Percentiles rank a stretch among this genome's conserved stretches.
Evolutionary conservation across 1,284 basidiomycete species (phyloP).

Genomic region (Marasmius fiardii): DNA sequence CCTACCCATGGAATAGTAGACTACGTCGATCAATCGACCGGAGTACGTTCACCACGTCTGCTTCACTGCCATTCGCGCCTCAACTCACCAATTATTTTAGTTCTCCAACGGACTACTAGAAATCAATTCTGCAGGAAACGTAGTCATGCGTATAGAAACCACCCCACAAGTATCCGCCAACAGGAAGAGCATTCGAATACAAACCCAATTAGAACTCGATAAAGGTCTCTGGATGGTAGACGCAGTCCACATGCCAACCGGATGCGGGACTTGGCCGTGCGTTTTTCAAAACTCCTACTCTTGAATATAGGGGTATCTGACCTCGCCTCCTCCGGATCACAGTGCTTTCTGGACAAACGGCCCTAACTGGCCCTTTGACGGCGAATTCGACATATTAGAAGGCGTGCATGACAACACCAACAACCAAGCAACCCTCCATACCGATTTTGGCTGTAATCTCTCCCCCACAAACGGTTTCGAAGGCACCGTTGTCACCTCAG

Average conservation of each 20-base stretch:
- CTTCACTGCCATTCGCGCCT: background rate
- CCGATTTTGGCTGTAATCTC: conserved; percentile 67
- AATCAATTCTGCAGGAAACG: conserved; percentile 68
- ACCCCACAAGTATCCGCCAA: conserved; percentile 63
- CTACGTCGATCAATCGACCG: conserved; percentile 55
- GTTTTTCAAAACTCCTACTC: conserved; percentile 22
- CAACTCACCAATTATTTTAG: conserved; percentile 25
- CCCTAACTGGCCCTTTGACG: conserved; percentile 63
- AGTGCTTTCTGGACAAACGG: conserved; percentile 52
- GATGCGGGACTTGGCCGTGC: conserved; percentile 85
- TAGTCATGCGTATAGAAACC: conserved; percentile 82
- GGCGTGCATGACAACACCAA: conserved; percentile 75
- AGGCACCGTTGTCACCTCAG: conserved; percentile 62
- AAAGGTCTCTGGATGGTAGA: conserved; percentile 79
- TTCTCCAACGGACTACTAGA: conserved; percentile 46
- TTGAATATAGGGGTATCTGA: background rate
- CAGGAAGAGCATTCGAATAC: conserved; percentile 76
- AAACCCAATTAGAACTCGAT: conserved; percentile 59
- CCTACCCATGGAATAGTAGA: conserved; percentile 54
- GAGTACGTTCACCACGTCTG: conserved; percentile 35
- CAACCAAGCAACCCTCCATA: conserved; percentile 82
- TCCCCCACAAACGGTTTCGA: conserved; percentile 50
- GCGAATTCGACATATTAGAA: conserved; percentile 78
- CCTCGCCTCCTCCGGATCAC: conserved; percentile 1
- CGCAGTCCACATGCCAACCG: conserved; percentile 86